Evolutionary conservation across 2,329 filamentous ascomycete species (phyloP), one percentile per base, ranked within the genome.

Genomic region (Fusarium devonianum): DNA sequence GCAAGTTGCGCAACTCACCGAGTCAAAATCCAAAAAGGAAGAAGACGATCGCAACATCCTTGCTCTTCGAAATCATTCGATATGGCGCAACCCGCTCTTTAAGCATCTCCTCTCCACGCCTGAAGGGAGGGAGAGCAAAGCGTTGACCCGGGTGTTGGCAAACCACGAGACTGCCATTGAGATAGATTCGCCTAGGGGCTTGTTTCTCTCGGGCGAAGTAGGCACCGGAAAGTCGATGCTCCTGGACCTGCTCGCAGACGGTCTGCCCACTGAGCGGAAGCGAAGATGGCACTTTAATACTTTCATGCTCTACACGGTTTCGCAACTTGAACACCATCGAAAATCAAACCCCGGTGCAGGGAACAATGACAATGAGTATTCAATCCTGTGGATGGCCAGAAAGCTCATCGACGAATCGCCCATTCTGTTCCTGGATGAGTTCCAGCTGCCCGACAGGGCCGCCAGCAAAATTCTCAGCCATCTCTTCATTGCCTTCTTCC

Each of bases 191-290:
- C 90, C 90, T 0, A 83, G 80, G 59, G 90, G 90, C 0, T 73
- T 94, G 12, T 86, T 93, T 66, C 77, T 94, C 0, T 90, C 90
- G 18, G 89, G 90, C 6, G 89, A 92, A 66, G 90, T 94, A 2
- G 90, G 90, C 9, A 91, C 88, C 0, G 89, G 90, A 11, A 94
- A 94, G 69, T 89, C 85, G 5, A 92, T 94, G 88, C 79, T 94
- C n/a, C 79, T 92, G 11, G 89, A 93, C 64, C 74, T 94, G 0
- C 83, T 94, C n/a, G 88, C 88, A 11, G 86, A 91, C 40, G 88
- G 87, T 39, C 72, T 94, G 4, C 90, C 90, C 1, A 91, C 84
- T 12, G 75, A 78, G 33, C 86, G 85, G 64, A 93, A 93, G 74
- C 78, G 81, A 60, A 77, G 89, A 51, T 92, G 87, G 85, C 90